These are phyloP conservation scores for Lepiota venenata DNA, from an alignment of 768 basidiomycete species.

Conservation along the genomic window DNA sequence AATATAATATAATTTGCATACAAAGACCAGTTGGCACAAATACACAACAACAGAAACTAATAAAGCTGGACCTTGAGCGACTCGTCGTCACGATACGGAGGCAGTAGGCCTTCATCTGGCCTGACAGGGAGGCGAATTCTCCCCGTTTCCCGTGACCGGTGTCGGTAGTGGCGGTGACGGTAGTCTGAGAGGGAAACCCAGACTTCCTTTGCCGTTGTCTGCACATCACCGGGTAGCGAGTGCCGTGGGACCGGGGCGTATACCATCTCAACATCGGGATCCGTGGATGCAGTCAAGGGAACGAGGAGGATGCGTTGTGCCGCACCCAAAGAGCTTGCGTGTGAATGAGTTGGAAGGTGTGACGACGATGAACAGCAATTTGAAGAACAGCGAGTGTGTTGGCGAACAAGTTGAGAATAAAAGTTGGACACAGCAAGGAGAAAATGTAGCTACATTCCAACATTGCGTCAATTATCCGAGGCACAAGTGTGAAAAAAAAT, in stretches of 20 bases:
- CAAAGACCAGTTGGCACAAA: not conserved
- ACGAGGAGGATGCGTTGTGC: slow-evolving; percentile 66
- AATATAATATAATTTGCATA: no score
- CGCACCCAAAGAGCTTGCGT: slow-evolving; percentile 21
- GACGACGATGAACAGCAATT: slow-evolving; percentile 13
- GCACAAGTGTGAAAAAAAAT: not conserved
- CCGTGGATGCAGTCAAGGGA: slow-evolving; percentile 26
- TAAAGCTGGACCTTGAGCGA: slow-evolving; percentile 3
- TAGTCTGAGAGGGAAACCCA: slow-evolving; percentile 48
- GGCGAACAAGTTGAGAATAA: slow-evolving; percentile 53
- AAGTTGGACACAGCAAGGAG: slow-evolving; percentile 68
- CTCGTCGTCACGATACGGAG: slow-evolving; percentile 14
- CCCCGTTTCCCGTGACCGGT: slow-evolving; percentile 28
- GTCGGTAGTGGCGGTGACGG: slow-evolving; percentile 29
- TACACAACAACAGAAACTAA: not conserved
- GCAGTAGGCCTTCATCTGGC: slow-evolving; percentile 44
- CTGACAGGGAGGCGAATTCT: slow-evolving; percentile 41
- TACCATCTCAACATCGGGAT: slow-evolving; percentile 38
- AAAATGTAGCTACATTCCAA: slow-evolving; percentile 59
- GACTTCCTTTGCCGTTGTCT: slow-evolving; percentile 58
- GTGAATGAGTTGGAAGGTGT: slow-evolving; percentile 16
- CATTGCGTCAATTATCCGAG: not conserved
- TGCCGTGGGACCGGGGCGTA: slow-evolving; percentile 68
- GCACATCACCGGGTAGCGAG: slow-evolving; percentile 50
- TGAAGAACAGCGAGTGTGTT: slow-evolving; percentile 21